Percentiles rank a stretch among this genome's conserved stretches.
These are phyloP conservation scores for Neopestalotiopsis clavispora DNA, from an alignment of 2,329 filamentous ascomycete species.

Conservation along the genomic window DNA sequence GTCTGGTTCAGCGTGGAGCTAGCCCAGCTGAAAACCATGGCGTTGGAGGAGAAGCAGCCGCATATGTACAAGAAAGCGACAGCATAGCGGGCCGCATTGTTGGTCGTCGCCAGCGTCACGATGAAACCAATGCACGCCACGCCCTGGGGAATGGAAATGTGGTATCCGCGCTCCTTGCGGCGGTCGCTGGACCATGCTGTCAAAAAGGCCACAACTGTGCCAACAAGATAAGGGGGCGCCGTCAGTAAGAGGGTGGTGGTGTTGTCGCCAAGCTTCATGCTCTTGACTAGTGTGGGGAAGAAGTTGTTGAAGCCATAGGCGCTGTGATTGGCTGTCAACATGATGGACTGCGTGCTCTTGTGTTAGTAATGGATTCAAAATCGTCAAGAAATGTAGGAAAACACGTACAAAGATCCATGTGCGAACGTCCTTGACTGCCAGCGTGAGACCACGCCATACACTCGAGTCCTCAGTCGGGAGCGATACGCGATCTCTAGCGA, in stretches of 20 bases:
- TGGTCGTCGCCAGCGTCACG: constrained; percentile 38
- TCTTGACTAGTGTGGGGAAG: constrained; percentile 21
- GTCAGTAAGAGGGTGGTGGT: constrained; percentile 16
- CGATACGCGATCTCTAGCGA: constrained; percentile 56
- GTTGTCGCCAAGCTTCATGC: constrained; percentile 9
- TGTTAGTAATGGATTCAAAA: constrained; percentile 31
- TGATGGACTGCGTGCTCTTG: constrained; percentile 63
- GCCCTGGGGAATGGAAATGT: constrained; percentile 6
- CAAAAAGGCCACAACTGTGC: constrained; percentile 3
- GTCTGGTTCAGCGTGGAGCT: constrained; percentile 48
- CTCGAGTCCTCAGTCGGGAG: constrained; percentile 43
- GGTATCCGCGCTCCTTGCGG: constrained; percentile 14
- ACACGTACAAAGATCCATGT: constrained; percentile 50
- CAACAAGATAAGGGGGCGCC: constrained; percentile 11
- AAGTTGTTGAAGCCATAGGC: constrained; percentile 54
- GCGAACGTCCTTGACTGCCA: constrained; percentile 53
- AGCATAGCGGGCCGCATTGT: constrained; percentile 44
- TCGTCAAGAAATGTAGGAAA: constrained; percentile 20
- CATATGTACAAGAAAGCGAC: constrained; percentile 46
- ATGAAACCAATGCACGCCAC: constrained; percentile 16
- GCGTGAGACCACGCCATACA: constrained; percentile 52
- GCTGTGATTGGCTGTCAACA: constrained; percentile 28
- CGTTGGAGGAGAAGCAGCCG: constrained; percentile 49
- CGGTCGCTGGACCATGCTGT: constrained; percentile 14
- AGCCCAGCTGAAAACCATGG: constrained; percentile 51